A percentile compares a stretch with the other conserved stretches of the same genome.
phyloP scores from a whole-genome alignment of 306 rosid species.

The Dicorynia guianensis region DNA sequence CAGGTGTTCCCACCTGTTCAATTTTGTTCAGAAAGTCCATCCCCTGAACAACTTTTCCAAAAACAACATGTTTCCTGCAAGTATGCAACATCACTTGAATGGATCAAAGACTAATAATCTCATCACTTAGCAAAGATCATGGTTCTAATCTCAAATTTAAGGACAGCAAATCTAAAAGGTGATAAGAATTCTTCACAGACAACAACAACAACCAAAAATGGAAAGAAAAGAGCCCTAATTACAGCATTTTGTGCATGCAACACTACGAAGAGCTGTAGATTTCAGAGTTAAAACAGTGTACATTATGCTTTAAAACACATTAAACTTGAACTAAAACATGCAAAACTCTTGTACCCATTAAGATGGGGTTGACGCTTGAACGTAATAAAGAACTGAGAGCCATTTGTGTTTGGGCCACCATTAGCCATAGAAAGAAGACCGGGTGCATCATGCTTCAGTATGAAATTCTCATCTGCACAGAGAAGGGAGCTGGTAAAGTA shows the following conservation, averaged over 20 bases:
- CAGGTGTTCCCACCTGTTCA: conserved; percentile 77
- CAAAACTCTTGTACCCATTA: conserved; percentile 69
- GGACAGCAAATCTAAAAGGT: conserved; percentile 9
- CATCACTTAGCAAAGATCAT: background rate
- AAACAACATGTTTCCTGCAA: conserved; percentile 96
- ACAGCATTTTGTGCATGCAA: conserved; percentile 8
- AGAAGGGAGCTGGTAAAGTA: conserved; percentile 29
- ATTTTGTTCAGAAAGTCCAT: conserved; percentile 77
- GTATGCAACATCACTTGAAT: conserved; percentile 34
- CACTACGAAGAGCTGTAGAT: conserved; percentile 13
- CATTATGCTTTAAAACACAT: conserved; percentile 1
- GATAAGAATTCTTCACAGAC: background rate
- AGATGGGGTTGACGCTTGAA: conserved; percentile 93
- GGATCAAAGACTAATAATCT: conserved; percentile 15
- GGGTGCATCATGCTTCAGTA: conserved; percentile 78
- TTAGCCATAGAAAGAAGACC: conserved; percentile 98
- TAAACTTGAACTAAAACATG: conserved; percentile 33
- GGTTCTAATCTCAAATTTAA: conserved; percentile 11
- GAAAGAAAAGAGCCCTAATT: background rate
- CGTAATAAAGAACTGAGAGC: conserved; percentile 91
- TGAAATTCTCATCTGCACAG: conserved; percentile 89
- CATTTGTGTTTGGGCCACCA: conserved; percentile 93
- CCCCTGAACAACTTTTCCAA: conserved; percentile 87
- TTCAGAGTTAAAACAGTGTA: conserved; percentile 5
- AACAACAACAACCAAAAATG: background rate